Evolutionary conservation across 768 basidiomycete genomes (phyloP).

Genomic region (Strobilomyces dryophilus): DNA sequence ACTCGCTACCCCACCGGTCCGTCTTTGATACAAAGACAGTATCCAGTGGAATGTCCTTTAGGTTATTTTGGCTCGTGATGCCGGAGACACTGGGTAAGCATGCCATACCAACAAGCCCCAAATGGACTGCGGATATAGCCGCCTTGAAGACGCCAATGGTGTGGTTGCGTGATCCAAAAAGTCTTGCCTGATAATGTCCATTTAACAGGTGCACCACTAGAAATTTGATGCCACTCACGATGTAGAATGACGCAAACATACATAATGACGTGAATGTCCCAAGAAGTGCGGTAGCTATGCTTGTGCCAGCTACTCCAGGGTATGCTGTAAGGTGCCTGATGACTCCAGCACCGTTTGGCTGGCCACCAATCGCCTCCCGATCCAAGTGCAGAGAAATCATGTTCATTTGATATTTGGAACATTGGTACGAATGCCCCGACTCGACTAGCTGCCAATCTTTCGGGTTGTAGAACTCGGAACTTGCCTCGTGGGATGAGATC

Average conservation of each 20-base stretch:
- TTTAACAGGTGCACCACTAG: neutral
- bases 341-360: constrained; percentile 8
- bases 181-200: constrained; percentile 50
- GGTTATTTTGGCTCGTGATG: neutral
- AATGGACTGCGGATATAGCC: constrained; percentile 62
- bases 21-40: constrained; percentile 54
- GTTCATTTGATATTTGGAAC: constrained; percentile 75
- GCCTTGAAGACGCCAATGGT: constrained; percentile 59
- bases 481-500: constrained; percentile 71
- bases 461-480: constrained; percentile 48
- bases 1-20: constrained; percentile 50
- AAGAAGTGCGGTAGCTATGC: constrained; percentile 48
- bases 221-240: constrained; percentile 43
- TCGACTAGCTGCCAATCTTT: constrained; percentile 71
- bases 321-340: constrained; percentile 57
- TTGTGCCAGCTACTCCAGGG: constrained; percentile 68
- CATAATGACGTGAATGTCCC: constrained; percentile 41
- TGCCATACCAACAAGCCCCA: constrained; percentile 55
- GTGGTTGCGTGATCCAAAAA: constrained; percentile 64
- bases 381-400: constrained; percentile 58
- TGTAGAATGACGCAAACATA: constrained; percentile 56
- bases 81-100: constrained; percentile 38
- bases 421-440: constrained; percentile 62
- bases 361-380: constrained; percentile 33
- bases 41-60: constrained; percentile 15